Percentiles rank a stretch among this genome's conserved stretches.
phyloP scores from a whole-genome alignment of 208 protist species.

The Sergeia podlipaevii region DNA sequence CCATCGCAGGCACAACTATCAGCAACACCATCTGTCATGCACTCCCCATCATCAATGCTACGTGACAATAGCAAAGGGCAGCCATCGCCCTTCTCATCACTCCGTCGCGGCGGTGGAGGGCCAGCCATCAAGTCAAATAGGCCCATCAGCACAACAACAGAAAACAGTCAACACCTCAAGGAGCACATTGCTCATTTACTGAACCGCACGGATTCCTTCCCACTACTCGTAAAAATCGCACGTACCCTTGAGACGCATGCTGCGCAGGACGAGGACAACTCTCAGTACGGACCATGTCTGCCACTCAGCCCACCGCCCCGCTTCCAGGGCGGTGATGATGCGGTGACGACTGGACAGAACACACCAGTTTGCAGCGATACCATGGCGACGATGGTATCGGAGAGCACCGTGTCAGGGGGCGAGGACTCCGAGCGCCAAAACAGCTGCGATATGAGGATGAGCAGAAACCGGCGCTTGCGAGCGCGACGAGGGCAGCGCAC shows the following conservation, averaged over 20 bases:
- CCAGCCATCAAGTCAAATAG: neutral
- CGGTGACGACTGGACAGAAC: neutral
- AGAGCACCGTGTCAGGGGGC: constrained; percentile 3
- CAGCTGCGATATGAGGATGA: neutral
- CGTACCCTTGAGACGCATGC: constrained; percentile 25
- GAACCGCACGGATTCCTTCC: constrained; percentile 41
- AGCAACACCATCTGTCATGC: no score
- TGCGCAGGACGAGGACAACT: neutral
- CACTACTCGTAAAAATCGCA: constrained; percentile 42
- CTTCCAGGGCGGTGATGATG: neutral
- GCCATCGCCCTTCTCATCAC: no score
- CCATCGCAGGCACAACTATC: no score
- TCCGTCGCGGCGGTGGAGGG: no score
- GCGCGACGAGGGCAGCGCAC: no score
- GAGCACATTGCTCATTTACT: constrained; percentile 65
- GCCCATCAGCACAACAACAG: no score
- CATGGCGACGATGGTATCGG: neutral
- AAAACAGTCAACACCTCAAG: constrained; percentile 27
- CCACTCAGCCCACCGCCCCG: constrained; percentile 2
- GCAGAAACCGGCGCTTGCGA: constrained; percentile 4
- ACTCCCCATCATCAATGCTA: no score
- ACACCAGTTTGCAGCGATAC: neutral
- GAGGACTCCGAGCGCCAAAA: neutral
- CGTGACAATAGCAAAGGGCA: no score
- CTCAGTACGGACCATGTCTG: neutral